Evolutionary conservation across 805 yeast genomes (phyloP), one percentile per base, ranked within the genome.

Genomic region (Wickerhamiella alocasiicola): DNA sequence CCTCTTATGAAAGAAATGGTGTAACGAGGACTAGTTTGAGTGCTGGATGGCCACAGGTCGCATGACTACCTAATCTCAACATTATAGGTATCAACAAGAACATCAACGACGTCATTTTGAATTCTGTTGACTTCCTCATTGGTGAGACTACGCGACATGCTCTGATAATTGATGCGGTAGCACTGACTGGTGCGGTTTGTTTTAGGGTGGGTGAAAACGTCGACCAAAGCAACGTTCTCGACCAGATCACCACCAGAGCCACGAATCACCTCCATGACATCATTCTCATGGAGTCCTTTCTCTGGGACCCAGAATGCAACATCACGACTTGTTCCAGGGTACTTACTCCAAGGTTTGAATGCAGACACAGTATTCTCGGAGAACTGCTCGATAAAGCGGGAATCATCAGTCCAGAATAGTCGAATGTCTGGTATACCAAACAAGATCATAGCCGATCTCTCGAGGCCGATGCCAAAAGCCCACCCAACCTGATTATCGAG

Each of bases 381-480:
- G 58, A 91, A 91, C 62, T 91, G 98, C 2, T 60, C 58, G 21
- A 67, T 60, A 55, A 91, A 91, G 42, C 95, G 66, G 40, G 73
- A 74, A 60, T 91, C 95, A 28, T 61, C 52, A 1, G 95, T 71
- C 98, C 98, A 91, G 60, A 91, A 83, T 35, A 88, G 63, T 47
- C 98, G 69, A 47, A 91, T 91, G 57, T 91, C 98, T 2, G 97
- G 97, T 34, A 91, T 79, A 17, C 93, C 95, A 62, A 87, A 91
- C 39, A 91, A 65, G 15, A 91, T 64, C 98, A 91, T 91, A 27
- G 98, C 97, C 44, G 88, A 74, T 54, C 98, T 70, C 59, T 91
- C 98, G 37, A 91, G 67, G 0, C 98, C 98, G 39, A 91, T 68
- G 15, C 98, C 98, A 63, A 91, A 91, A 2, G 98, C 98, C 97